Base-by-base conservation (phyloP, 2,329 filamentous ascomycete species). In the Ascochyta rabiei region DNA sequence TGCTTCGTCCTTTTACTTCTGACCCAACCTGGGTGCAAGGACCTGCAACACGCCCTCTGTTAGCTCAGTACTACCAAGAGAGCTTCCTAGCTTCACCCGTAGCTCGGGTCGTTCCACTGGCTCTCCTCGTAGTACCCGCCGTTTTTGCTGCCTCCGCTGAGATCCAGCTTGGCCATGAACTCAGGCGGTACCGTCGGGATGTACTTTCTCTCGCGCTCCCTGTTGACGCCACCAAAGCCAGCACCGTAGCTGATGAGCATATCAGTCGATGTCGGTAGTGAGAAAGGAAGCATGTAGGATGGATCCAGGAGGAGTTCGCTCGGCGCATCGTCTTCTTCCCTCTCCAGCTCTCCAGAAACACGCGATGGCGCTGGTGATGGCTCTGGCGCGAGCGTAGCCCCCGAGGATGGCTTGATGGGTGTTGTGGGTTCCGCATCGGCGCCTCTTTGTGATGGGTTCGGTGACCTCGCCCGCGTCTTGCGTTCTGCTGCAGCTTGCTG, bases 191-290 rank as follows among this genome's bases (percentile, higher is more conserved):
- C 90, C 0, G 91, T 96, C 2, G 95, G 95, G 40, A 96, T 96
- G 74, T 99, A 99, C 77, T 96, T 96, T 62, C 91, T 84, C 75
- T 96, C 95, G 52, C 92, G 84, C 76, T 98, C 95, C 59, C 89
- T 84, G 77, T 99, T 96, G 41, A 95, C 80, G 0, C 95, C 95
- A 5, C 95, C 95, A 69, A 98, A 95, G 0, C 95, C 95, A 12
- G 95, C 93, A 0, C 95, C 95, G 69, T 96, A 99, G 62, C 88
- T 93, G 42, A 99, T 86, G 42, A 98, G 83, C 95, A 99, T 99
- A 74, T 99, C 95, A 23, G 93, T 98, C 53, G 91, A 95, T 1
- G 93, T 96, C 1, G 95, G 95, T 24, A 99, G 81, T n/a, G 89
- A 89, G 73, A 99, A 99, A 0, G 95, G 95, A 23, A 99, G 83